Conservation (phyloP, 257 asterid species). For the Misopates orontium region DNA sequence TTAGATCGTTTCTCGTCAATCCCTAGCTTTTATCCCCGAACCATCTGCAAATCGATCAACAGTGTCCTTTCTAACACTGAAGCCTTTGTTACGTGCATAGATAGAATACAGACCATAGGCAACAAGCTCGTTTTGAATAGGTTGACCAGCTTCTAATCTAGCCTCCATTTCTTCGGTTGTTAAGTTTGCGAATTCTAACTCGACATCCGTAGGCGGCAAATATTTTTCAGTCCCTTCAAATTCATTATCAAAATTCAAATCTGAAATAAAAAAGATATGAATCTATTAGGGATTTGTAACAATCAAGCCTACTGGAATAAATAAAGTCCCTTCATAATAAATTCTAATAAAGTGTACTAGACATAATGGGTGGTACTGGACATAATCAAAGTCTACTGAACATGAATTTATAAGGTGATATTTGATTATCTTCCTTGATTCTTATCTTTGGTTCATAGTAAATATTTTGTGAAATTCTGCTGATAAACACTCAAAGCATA, state of each 20-base stretch:
- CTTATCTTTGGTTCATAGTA: too few species aligned
- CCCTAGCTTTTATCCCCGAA: too few species aligned
- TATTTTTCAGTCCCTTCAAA: background rate
- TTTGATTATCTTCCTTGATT: too few species aligned
- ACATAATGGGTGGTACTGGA: too few species aligned
- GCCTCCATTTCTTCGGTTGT: background rate
- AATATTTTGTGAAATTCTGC: too few species aligned
- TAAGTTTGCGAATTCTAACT: background rate
- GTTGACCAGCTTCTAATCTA: background rate
- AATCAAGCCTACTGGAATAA: too few species aligned
- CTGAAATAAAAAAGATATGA: background rate
- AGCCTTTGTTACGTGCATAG: background rate
- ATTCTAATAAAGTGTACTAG: too few species aligned
- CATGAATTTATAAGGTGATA: too few species aligned
- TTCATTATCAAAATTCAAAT: background rate
- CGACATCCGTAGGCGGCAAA: background rate
- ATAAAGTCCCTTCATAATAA: too few species aligned
- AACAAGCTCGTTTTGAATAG: background rate
- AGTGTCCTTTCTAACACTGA: slow-evolving; percentile 3
- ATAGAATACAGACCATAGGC: slow-evolving; percentile 4
- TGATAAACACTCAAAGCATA: too few species aligned
- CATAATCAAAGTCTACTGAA: too few species aligned
- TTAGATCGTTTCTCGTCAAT: slow-evolving; percentile 9
- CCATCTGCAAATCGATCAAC: background rate
- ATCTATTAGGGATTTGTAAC: too few species aligned